Conservation (phyloP, 1,284 basidiomycete genomes). For the Quambalaria eucalypti region DNA sequence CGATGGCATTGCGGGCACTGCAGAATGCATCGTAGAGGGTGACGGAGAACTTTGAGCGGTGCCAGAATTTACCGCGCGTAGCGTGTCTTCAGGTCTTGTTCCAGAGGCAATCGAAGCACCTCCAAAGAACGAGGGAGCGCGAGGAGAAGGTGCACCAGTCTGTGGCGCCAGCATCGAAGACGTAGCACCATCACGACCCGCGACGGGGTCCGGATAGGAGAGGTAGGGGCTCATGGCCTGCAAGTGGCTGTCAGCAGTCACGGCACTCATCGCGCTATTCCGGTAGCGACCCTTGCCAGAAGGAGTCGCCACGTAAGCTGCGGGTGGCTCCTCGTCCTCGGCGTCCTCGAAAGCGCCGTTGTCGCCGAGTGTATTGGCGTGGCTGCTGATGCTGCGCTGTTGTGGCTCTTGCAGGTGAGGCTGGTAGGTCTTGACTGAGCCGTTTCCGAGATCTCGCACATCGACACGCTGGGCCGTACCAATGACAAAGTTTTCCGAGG, state of each 20-base stretch:
- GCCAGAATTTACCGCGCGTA: background rate
- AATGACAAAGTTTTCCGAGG: slow-evolving; percentile 3
- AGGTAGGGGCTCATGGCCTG: slow-evolving; percentile 1
- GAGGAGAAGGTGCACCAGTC: background rate
- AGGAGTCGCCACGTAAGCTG: background rate
- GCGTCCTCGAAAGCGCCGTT: slow-evolving; percentile 26
- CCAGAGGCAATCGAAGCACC: slow-evolving; percentile 4
- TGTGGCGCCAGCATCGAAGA: background rate
- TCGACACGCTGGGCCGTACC: slow-evolving; percentile 4
- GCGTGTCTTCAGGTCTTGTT: slow-evolving; percentile 1
- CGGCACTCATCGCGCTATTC: slow-evolving; percentile 2
- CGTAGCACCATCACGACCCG: background rate
- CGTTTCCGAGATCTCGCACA: background rate
- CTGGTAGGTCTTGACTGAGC: slow-evolving; percentile 4
- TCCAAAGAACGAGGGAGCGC: slow-evolving; percentile 5
- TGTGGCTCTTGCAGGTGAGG: background rate
- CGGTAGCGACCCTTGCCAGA: background rate
- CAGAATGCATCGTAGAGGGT: background rate
- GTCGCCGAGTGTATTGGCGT: background rate
- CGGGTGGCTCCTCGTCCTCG: slow-evolving; percentile 13
- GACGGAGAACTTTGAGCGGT: slow-evolving; percentile 2
- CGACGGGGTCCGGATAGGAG: background rate
- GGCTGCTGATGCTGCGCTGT: background rate
- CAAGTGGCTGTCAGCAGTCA: slow-evolving; percentile 5
- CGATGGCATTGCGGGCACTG: background rate